Evolutionary conservation across 2,329 filamentous ascomycete species (phyloP).

Genomic region (Exophiala sp.): DNA sequence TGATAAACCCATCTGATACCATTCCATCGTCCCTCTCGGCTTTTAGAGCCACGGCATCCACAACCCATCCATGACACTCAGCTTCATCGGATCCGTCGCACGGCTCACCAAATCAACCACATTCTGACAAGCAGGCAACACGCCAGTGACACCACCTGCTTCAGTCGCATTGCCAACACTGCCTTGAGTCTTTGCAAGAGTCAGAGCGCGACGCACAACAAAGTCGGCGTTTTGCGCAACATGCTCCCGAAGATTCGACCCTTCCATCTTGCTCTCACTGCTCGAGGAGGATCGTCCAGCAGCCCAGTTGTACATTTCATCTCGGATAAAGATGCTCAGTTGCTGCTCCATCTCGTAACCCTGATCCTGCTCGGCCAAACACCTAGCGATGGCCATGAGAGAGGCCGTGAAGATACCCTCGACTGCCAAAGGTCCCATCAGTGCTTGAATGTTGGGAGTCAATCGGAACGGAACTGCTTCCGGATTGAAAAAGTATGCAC

Average conservation of each 20-base stretch:
- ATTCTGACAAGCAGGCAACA: conserved; percentile 92
- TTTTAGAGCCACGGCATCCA: conserved; percentile 92
- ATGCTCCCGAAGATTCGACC: conserved; percentile 69
- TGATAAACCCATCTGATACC: too few species aligned
- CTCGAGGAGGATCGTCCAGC: conserved; percentile 50
- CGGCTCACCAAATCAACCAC: conserved; percentile 91
- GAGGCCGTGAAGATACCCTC: conserved; percentile 95
- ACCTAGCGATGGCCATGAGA: conserved; percentile 93
- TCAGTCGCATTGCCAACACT: conserved; percentile 8
- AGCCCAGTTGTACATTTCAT: conserved; percentile 98
- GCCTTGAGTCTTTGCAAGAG: conserved; percentile 65
- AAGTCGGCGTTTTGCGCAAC: conserved; percentile 84
- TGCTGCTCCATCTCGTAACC: conserved; percentile 83
- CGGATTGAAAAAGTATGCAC: conserved; percentile 89
- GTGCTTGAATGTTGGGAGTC: conserved; percentile 89
- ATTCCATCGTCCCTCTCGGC: too few species aligned
- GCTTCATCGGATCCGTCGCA: conserved; percentile 85
- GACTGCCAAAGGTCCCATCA: conserved; percentile 93
- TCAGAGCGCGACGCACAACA: conserved; percentile 86
- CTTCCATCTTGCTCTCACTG: conserved; percentile 49
- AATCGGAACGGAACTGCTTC: conserved; percentile 96
- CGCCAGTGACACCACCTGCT: conserved; percentile 42
- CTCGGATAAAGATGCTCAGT: conserved; percentile 87
- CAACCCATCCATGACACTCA: conserved; percentile 83
- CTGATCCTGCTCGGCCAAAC: conserved; percentile 76